Evolutionary conservation across 805 yeast species (phyloP), one percentile per base, ranked within the genome.

Genomic region (Zygotorulaspora chibaensis): DNA sequence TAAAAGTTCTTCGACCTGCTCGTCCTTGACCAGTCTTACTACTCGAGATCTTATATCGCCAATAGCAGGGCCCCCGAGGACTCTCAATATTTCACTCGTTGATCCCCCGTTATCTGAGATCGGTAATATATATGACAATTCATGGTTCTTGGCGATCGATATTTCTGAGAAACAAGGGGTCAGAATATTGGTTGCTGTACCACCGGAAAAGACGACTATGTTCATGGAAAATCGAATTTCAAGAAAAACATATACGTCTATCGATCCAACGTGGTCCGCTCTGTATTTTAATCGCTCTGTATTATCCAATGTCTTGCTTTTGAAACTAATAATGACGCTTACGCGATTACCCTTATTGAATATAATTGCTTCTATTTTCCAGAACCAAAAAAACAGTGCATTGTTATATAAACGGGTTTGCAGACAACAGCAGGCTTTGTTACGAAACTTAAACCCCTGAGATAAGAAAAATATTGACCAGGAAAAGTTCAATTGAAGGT

Each of bases 21-120:
- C 68, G 27, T 73, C 76, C 1, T 88, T 84, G 29, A 87, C 83
- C 47, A 90, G 66, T 43, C 90, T 67, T 0, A 88, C 85, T 25
- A 89, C 73, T 45, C 98, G 66, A 0, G 96, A 87, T 40, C 97
- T 69, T 2, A 90, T 74, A 61, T 90, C 98, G 2, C 98, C 98
- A 43, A 90, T 87, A 0, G 97, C 96, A 2, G 96, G 96, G 0
- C 98, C 97, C 2, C 96, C 96, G 13, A 90, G 72, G 1, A 88
- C 87, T 11, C 96, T 68, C 5, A 89, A 73, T 18, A 90, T 76
- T 65, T 90, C 97, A 23, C 95, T 83, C 0, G 96, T 87, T 1
- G 96, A 89, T 0, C 97, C 97, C 13, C 98, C 98, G 60, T 90
- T 90, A 63, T 90, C 98, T 39, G 87, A 80, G 12, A 90, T 79